These are phyloP conservation scores for Pycnococcus provasolii DNA, from an alignment of 139 green algal species.

Conservation along the genomic window DNA sequence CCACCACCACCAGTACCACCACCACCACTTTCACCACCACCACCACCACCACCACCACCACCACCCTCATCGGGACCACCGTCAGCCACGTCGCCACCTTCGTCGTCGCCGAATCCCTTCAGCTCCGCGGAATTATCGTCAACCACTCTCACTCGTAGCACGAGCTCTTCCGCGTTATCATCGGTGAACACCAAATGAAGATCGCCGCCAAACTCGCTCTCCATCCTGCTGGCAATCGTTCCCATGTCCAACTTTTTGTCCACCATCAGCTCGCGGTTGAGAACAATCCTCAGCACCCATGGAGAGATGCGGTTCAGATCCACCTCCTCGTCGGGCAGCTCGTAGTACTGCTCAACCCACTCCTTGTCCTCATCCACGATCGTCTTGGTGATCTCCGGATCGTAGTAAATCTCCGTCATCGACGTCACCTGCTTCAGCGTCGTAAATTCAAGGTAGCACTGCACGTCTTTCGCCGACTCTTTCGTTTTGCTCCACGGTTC, in stretches of 20 bases:
- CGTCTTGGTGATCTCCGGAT: conserved; percentile 62
- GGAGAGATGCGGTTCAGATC: conserved; percentile 59
- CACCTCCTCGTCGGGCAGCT: conserved; percentile 73
- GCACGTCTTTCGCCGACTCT: conserved; percentile 76
- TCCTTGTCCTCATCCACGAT: conserved; percentile 81
- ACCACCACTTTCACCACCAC: conserved; percentile 24
- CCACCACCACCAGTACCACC: background rate
- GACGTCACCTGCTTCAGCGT: conserved; percentile 66
- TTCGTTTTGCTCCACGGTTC: conserved; percentile 40
- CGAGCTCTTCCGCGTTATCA: conserved; percentile 88
- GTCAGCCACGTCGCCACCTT: conserved; percentile 17
- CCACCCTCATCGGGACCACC: background rate
- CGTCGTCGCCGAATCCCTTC: conserved; percentile 4
- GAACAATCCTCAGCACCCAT: conserved; percentile 93
- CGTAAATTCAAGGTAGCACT: conserved; percentile 93
- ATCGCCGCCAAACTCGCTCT: conserved; percentile 75
- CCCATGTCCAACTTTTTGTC: conserved; percentile 84
- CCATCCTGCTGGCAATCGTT: conserved; percentile 64
- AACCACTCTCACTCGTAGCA: conserved; percentile 73
- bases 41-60: conserved; percentile 18
- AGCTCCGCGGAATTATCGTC: conserved; percentile 1
- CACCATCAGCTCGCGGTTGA: conserved; percentile 80
- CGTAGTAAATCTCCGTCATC: conserved; percentile 72
- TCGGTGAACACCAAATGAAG: conserved; percentile 88
- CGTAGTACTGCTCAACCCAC: conserved; percentile 75